A percentile compares a stretch with the other conserved stretches of the same genome.
Evolutionary conservation across 805 yeast species (phyloP).

Genomic region (Zygoascus tannicola): DNA sequence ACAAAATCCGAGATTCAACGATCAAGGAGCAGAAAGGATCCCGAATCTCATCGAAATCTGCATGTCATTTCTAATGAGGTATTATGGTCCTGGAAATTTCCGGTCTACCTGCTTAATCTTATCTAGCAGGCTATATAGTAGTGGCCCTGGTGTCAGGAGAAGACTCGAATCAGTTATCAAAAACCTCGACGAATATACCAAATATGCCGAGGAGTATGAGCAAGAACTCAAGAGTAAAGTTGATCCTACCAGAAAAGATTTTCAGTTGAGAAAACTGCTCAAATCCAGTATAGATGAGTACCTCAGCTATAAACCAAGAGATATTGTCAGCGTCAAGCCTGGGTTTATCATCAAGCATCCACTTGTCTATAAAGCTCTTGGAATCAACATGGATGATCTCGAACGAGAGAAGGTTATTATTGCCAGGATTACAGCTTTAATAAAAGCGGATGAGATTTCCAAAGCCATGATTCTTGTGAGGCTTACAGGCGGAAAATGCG

Average conservation of each 20-base stretch:
- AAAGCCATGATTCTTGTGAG: conserved; percentile 11
- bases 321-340: conserved; percentile 6
- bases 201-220: not conserved
- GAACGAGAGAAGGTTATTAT: conserved; percentile 9
- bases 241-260: conserved; percentile 1
- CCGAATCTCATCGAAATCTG: too few relatives aligned
- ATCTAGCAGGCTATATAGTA: too few relatives aligned
- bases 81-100: too few relatives aligned
- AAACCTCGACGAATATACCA: conserved; percentile 1
- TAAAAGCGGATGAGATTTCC: conserved; percentile 7
- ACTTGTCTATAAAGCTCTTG: conserved; percentile 11
- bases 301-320: not conserved
- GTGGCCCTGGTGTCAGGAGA: not conserved
- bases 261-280: not conserved
- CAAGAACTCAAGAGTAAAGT: not conserved
- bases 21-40: too few relatives aligned
- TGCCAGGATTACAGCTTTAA: conserved; percentile 7
- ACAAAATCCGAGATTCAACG: too few relatives aligned
- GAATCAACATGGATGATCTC: conserved; percentile 9
- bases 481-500: conserved; percentile 1
- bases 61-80: too few relatives aligned
- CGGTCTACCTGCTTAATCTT: too few relatives aligned
- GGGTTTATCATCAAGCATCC: conserved; percentile 6
- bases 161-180: not conserved
- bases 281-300: conserved; percentile 1